Base-by-base conservation (phyloP, 2,329 filamentous ascomycete species). In the Teratosphaeriaceae sp. region DNA sequence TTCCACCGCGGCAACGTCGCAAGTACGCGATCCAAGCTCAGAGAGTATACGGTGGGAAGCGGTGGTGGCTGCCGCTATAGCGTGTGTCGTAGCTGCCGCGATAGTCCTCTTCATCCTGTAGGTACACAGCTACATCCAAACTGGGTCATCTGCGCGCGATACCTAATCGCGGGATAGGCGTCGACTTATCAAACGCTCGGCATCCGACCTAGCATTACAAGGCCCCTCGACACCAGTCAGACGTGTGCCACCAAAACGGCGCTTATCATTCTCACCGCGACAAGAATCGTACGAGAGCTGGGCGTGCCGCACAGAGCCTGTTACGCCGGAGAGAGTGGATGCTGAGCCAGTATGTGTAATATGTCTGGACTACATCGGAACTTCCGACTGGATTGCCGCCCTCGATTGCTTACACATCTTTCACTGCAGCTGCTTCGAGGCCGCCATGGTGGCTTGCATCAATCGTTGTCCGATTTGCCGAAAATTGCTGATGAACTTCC, bases 401-500 rank as follows among this genome's bases (percentile, higher is more conserved):
- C 35, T 38, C 9, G 35, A 38, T 15, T 38, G 35, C 35, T 38
- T 38, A 15, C 35, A 38, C n/a, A 38, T 38, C 35, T 38, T 38
- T 13, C 35, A 38, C n/a, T 23, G 35, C n/a, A 38, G 35, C 21
- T 38, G 35, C 35, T 38, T 38, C 16, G 4, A 23, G 35, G 35
- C 22, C 22, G 35, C 16, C 35, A 38, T 38, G 35, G 35, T 13
- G 8, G 35, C 35, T 23, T 38, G 18, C 16, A 38, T 38, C 8
- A 26, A 38, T 5, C 35, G 35, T 15, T 38, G 35, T 20, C 35
- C 35, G 19, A 6, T 38, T 15, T 38, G 35, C 35, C 35, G n/a
- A 24, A 38, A 20, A 23, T 20, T 20, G 4, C n/a, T 38, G 5
- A 12, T 38, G 3, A 18, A 23, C n/a, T 13, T 38, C 19, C 35